Evolutionary conservation across 129 eudicot species (phyloP).

Genomic region (Flaveria bidentis): DNA sequence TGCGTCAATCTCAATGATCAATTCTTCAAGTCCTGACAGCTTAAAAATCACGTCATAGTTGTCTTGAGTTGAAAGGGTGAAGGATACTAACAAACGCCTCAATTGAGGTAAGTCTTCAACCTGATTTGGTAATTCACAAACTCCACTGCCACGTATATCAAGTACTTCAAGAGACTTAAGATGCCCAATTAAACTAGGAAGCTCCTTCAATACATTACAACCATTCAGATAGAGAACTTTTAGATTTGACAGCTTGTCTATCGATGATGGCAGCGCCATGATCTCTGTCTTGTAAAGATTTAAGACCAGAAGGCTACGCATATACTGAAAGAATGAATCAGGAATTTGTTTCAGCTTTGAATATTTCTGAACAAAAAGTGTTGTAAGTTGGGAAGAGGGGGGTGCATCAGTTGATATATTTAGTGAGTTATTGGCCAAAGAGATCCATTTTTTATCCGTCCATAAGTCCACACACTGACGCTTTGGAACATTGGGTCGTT

Average conservation of each 20-base stretch:
- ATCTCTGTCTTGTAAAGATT: conserved; percentile 35
- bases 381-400: conserved; percentile 17
- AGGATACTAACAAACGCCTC: conserved; percentile 34
- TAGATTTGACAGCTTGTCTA: conserved; percentile 19
- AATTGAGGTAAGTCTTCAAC: conserved; percentile 21
- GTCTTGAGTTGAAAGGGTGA: conserved; percentile 27
- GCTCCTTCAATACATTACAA: conserved; percentile 21
- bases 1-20: conserved; percentile 35
- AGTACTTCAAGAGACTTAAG: conserved; percentile 34
- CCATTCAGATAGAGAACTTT: conserved; percentile 30
- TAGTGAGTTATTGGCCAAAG: conserved; percentile 31
- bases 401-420: conserved; percentile 17
- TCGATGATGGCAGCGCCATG: conserved; percentile 8
- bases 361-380: conserved; percentile 34
- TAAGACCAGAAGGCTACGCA: conserved; percentile 31
- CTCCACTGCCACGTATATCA: conserved; percentile 34
- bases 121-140: conserved; percentile 16
- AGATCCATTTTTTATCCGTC: conserved; percentile 30
- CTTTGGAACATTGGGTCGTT: conserved; percentile 8
- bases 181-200: conserved; percentile 19
- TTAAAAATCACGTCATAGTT: conserved; percentile 27
- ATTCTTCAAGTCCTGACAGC: conserved; percentile 33
- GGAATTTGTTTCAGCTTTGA: conserved; percentile 29
- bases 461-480: conserved; percentile 28
- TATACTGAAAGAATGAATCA: conserved; percentile 29